Evolutionary conservation across 2,329 filamentous ascomycete genomes (phyloP), one percentile per base, ranked within the genome.

Genomic region (Apiospora phragmitis): DNA sequence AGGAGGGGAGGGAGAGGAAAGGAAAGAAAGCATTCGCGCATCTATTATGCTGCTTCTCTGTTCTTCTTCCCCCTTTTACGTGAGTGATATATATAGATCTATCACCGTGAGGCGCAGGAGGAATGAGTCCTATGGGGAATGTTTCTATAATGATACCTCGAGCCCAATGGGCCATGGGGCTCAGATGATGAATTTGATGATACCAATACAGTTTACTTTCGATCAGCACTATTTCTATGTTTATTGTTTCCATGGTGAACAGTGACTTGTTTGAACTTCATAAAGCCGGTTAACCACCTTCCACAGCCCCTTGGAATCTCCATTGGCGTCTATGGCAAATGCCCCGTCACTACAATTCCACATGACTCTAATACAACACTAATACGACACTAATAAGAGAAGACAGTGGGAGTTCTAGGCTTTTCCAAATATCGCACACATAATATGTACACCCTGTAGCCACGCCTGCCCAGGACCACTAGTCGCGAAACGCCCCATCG

Each of bases 351-450:
- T 38, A 38, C 35, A 38, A 11, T 12, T 47, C 8, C 43, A 3
- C 9, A 45, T 18, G 7, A 4, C 51, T 21, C 6, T 1, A 8
- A 59, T 6, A 35, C n/a, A n/a, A n/a, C 43, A 3, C 9, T 3
- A 21, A 8, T 2, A 45, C 43, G 7, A 4, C 51, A 35, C 6
- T 1, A 8, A 59, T 6, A 35, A 8, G 3, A 32, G 7, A 38
- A 9, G 26, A 14, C 18, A n/a, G 7, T 38, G 32, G 32, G 18
- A n/a, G 32, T 38, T 62, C 55, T 62, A 62, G 24, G 21, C 55
- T 38, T 62, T 62, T 62, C 55, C 55, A 38, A 38, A 38, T 62
- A 62, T 62, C 55, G 55, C 55, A 62, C 55, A 62, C 55, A 62
- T 32, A 38, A 62, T 38, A 38, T 62, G 55, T 62, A 62, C 55